phyloP scores from a whole-genome alignment of 1,139 yeast species.

The Sugiyamaella xylanicola region DNA sequence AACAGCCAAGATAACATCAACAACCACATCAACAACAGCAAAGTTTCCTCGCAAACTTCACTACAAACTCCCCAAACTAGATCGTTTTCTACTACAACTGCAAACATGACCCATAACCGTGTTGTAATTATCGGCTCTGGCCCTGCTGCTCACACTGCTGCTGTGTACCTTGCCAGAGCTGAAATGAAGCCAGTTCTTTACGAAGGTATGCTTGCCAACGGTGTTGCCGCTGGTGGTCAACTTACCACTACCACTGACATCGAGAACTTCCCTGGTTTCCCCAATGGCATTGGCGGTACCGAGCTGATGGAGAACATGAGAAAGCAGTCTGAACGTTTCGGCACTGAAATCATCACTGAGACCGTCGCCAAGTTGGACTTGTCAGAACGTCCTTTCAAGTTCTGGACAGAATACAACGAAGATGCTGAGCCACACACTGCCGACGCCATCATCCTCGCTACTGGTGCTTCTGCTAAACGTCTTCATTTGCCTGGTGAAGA shows the following conservation, averaged over 20 bases:
- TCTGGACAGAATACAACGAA: slow-evolving; percentile 95
- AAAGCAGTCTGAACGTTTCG: slow-evolving; percentile 80
- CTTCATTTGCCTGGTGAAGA: slow-evolving; percentile 95
- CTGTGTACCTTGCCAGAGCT: slow-evolving; percentile 93
- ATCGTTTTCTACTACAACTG: slow-evolving; percentile 11
- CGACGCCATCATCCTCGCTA: slow-evolving; percentile 89
- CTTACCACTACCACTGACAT: slow-evolving; percentile 93
- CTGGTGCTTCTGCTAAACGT: slow-evolving; percentile 98
- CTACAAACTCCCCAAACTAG: not conserved
- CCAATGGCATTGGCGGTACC: slow-evolving; percentile 86
- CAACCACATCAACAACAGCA: slow-evolving; percentile 4
- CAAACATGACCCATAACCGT: slow-evolving; percentile 58
- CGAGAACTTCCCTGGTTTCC: slow-evolving; percentile 98
- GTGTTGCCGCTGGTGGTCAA: slow-evolving; percentile 98
- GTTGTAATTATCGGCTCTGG: slow-evolving; percentile 97
- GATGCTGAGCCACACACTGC: slow-evolving; percentile 80
- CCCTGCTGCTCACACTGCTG: slow-evolving; percentile 99
- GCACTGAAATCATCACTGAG: slow-evolving; percentile 92
- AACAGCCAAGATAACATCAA: not conserved
- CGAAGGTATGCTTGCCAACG: slow-evolving; percentile 97
- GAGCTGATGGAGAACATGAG: slow-evolving; percentile 93
- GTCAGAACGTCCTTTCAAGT: slow-evolving; percentile 83
- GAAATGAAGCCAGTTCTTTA: slow-evolving; percentile 91
- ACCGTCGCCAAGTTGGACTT: slow-evolving; percentile 91
- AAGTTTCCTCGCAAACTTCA: not conserved